Evolutionary conservation across 2,329 filamentous ascomycete species (phyloP).

Genomic region (Teratosphaeria viscida): DNA sequence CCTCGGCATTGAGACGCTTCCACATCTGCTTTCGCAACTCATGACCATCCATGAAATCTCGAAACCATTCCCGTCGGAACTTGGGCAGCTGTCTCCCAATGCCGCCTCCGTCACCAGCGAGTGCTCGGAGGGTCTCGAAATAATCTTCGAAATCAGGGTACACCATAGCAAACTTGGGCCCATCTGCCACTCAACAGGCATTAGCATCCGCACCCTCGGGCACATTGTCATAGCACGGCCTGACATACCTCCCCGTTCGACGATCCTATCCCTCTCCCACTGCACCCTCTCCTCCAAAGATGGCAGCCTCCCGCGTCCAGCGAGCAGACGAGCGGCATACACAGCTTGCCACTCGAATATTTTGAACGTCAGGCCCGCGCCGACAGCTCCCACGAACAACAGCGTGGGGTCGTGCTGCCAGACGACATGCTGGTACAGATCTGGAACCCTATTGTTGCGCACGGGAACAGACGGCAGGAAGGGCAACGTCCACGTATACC

Average conservation of each 20-base stretch:
- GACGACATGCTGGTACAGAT: slow-evolving; percentile 49
- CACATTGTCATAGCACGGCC: not conserved
- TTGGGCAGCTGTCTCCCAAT: not conserved
- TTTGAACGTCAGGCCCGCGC: not conserved
- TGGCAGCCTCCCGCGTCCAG: not conserved
- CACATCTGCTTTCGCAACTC: not conserved
- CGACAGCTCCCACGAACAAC: slow-evolving; percentile 48
- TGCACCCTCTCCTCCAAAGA: not conserved
- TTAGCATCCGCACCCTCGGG: not conserved
- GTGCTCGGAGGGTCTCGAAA: not conserved
- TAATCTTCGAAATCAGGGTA: not conserved
- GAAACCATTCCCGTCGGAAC: not conserved
- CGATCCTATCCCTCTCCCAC: not conserved
- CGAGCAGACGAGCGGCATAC: not conserved
- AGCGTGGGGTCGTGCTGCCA: slow-evolving; percentile 45
- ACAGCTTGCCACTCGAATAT: not conserved
- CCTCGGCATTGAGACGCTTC: not conserved
- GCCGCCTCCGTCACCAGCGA: not conserved
- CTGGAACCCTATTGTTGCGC: slow-evolving; percentile 46
- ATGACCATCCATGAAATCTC: not conserved
- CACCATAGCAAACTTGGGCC: not conserved
- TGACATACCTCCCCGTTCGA: not conserved
- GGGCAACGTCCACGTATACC: slow-evolving; percentile 54
- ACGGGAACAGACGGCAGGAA: slow-evolving; percentile 46
- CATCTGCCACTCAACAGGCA: not conserved